Conservation (phyloP, 441 rosid species). For the Isatis lusitanica region DNA sequence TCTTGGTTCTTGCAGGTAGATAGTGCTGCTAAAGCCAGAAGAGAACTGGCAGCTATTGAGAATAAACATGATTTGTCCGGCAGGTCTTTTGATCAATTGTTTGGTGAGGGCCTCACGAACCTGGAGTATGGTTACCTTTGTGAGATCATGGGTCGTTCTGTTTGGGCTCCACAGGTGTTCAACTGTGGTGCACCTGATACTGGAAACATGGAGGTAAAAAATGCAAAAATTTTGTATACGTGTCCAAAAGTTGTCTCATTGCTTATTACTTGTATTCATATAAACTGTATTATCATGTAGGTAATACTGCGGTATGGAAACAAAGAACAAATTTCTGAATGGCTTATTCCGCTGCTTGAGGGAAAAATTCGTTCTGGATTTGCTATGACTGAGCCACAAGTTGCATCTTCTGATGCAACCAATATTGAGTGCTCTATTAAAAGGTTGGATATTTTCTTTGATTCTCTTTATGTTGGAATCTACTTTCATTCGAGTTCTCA, state of each 20-base stretch:
- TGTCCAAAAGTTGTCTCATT: background rate
- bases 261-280: background rate
- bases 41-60: slow-evolving; percentile 55
- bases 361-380: slow-evolving; percentile 97
- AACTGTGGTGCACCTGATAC: slow-evolving; percentile 99
- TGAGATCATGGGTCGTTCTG: slow-evolving; percentile 94
- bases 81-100: slow-evolving; percentile 46
- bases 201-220: slow-evolving; percentile 96
- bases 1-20: slow-evolving; percentile 61
- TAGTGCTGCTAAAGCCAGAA: slow-evolving; percentile 79
- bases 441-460: slow-evolving; percentile 48
- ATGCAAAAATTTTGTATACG: background rate
- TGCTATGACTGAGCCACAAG: slow-evolving; percentile 99
- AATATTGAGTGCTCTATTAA: slow-evolving; percentile 91
- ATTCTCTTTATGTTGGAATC: slow-evolving; percentile 1
- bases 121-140: slow-evolving; percentile 94
- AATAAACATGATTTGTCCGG: slow-evolving; percentile 33
- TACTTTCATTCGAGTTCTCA: background rate
- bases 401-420: slow-evolving; percentile 98
- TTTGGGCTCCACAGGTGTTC: slow-evolving; percentile 97
- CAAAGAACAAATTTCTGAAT: slow-evolving; percentile 80
- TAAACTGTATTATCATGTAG: slow-evolving; percentile 37
- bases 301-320: slow-evolving; percentile 89
- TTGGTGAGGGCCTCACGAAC: slow-evolving; percentile 96
- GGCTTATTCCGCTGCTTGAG: slow-evolving; percentile 93